Evolutionary conservation across 805 yeast species (phyloP).

Genomic region (Ogataea polymorpha): DNA sequence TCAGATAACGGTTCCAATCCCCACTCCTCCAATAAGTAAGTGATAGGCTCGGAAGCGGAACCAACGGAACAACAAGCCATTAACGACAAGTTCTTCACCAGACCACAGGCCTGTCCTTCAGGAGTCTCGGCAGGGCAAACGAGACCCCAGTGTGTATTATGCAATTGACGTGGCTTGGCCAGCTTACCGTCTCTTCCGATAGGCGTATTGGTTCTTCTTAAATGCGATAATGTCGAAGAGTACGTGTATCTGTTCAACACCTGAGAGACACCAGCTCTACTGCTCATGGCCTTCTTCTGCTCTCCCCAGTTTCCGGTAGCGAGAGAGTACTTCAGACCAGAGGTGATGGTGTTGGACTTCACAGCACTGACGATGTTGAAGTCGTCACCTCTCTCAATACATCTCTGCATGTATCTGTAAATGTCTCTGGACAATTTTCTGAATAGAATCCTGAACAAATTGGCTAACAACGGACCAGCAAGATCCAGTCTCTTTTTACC

Average conservation of each 20-base stretch:
- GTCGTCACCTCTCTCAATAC: conserved; percentile 96
- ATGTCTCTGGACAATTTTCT: conserved; percentile 95
- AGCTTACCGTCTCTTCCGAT: conserved; percentile 99
- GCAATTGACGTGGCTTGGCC: conserved; percentile 98
- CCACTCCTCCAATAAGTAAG: conserved; percentile 94
- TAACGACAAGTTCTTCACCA: conserved; percentile 91
- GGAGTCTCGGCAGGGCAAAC: conserved; percentile 99
- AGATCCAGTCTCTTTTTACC: conserved; percentile 98
- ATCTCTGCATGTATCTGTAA: conserved; percentile 97
- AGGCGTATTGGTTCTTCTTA: conserved; percentile 98
- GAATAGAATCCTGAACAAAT: conserved; percentile 89
- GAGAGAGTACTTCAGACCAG: conserved; percentile 93
- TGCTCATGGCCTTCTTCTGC: conserved; percentile 98
- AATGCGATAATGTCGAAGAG: conserved; percentile 96
- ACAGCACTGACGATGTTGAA: conserved; percentile 96
- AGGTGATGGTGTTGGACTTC: conserved; percentile 93
- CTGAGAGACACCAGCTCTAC: conserved; percentile 99
- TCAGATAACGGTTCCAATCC: conserved; percentile 98
- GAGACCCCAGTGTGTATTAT: conserved; percentile 99
- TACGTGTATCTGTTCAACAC: conserved; percentile 97
- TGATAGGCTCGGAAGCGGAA: conserved; percentile 92
- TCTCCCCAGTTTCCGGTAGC: conserved; percentile 99
- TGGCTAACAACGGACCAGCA: conserved; percentile 97
- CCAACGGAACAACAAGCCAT: conserved; percentile 99
- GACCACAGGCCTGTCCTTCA: conserved; percentile 99